Evolutionary conservation across 148 eudicot genomes (phyloP).

Genomic region (Linanthus parryae): DNA sequence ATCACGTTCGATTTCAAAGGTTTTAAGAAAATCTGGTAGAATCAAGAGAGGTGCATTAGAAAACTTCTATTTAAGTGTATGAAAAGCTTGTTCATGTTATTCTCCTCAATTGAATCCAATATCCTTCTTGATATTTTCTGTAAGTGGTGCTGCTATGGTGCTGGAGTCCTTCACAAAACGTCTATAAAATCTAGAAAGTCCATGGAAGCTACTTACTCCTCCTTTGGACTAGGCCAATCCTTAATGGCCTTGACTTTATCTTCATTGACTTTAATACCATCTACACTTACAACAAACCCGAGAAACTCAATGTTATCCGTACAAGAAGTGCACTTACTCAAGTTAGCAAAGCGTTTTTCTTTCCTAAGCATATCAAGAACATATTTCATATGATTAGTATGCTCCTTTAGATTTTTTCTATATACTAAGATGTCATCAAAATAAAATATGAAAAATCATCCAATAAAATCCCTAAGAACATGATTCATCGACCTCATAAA

Average conservation of each 20-base stretch:
- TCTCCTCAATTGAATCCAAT: slow-evolving; percentile 1
- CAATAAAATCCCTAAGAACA: not conserved
- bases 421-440: slow-evolving; percentile 3
- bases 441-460: not conserved
- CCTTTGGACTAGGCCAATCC: not conserved
- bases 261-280: not conserved
- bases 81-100: no score
- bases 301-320: not conserved
- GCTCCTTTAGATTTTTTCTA: not conserved
- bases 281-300: no score
- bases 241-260: not conserved
- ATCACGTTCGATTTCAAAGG: no score
- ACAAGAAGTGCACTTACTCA: not conserved
- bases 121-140: not conserved
- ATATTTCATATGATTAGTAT: not conserved
- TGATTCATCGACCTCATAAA: not conserved
- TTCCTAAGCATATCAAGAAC: not conserved
- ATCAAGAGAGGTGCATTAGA: no score
- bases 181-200: not conserved
- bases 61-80: no score
- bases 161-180: not conserved
- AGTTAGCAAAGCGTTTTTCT: not conserved
- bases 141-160: not conserved
- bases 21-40: no score
- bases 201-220: slow-evolving; percentile 8